A percentile compares a stretch with the other conserved stretches of the same genome.
phyloP scores from a whole-genome alignment of 2,329 filamentous ascomycete genomes.

The Didymella arachidicola region DNA sequence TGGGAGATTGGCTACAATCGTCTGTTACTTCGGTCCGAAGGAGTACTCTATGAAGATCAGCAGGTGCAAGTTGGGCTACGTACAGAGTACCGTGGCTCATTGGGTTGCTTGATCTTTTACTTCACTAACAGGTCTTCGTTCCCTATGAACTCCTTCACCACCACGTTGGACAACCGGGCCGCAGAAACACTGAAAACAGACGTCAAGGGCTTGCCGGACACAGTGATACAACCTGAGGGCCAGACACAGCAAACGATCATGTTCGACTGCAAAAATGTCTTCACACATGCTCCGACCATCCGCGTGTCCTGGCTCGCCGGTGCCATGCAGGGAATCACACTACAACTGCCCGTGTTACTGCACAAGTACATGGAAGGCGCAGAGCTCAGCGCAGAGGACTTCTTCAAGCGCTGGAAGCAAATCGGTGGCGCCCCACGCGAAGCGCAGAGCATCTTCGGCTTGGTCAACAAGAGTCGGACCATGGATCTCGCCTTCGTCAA shows the following conservation, averaged over 20 bases:
- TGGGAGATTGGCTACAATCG: slow-evolving; percentile 92
- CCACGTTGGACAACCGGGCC: slow-evolving; percentile 79
- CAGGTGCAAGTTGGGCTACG: slow-evolving; percentile 92
- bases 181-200: slow-evolving; percentile 80
- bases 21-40: slow-evolving; percentile 80
- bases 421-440: slow-evolving; percentile 90
- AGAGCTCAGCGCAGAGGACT: slow-evolving; percentile 85
- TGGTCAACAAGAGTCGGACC: slow-evolving; percentile 67
- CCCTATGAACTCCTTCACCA: slow-evolving; percentile 88
- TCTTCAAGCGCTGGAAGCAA: slow-evolving; percentile 99
- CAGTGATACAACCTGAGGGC: slow-evolving; percentile 73
- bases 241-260: slow-evolving; percentile 95
- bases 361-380: slow-evolving; percentile 98
- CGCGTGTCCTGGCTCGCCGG: slow-evolving; percentile 94
- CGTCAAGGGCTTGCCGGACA: slow-evolving; percentile 86
- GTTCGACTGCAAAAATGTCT: slow-evolving; percentile 85
- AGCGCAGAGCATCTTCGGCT: slow-evolving; percentile 83
- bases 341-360: slow-evolving; percentile 85
- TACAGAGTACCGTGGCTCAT: slow-evolving; percentile 93
- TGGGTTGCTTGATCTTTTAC: slow-evolving; percentile 94
- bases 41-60: slow-evolving; percentile 91
- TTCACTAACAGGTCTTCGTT: slow-evolving; percentile 93
- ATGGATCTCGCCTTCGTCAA: slow-evolving; percentile 76
- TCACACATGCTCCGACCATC: slow-evolving; percentile 86
- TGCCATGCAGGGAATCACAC: slow-evolving; percentile 87